Evolutionary conservation across 1,139 yeast genomes (phyloP).

Genomic region (Blastobotrys ciferrii): DNA sequence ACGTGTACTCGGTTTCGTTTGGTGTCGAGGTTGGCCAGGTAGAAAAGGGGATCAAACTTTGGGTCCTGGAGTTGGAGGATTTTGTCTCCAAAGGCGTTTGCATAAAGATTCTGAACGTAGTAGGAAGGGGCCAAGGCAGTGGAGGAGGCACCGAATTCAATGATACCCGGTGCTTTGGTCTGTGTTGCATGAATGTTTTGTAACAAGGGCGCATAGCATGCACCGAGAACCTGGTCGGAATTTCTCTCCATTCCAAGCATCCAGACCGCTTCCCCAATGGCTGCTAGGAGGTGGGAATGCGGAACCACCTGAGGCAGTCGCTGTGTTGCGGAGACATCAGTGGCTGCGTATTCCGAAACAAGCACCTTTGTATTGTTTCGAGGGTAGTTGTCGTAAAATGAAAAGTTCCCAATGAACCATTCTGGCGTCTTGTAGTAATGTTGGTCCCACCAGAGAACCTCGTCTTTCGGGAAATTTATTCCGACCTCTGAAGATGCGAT

Average conservation of each 20-base stretch:
- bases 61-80: conserved; percentile 13
- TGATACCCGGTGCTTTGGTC: neutral
- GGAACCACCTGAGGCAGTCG: neutral
- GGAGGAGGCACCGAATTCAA: conserved; percentile 3
- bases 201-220: conserved; percentile 7
- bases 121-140: conserved; percentile 8
- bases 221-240: conserved; percentile 1
- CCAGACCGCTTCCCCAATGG: conserved; percentile 1
- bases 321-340: neutral
- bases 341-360: conserved; percentile 1
- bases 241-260: conserved; percentile 8
- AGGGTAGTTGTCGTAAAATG: conserved; percentile 7
- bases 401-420: conserved; percentile 5
- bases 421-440: conserved; percentile 5
- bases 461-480: conserved; percentile 3
- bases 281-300: neutral
- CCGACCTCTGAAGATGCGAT: conserved; percentile 2
- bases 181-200: neutral
- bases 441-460: conserved; percentile 8
- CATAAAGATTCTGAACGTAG: conserved; percentile 9
- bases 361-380: conserved; percentile 5
- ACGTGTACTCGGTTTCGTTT: conserved; percentile 8
- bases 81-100: conserved; percentile 11
- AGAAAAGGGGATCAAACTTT: conserved; percentile 12
- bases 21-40: conserved; percentile 9